phyloP scores from a whole-genome alignment of 2,329 filamentous ascomycete species.

The Colletotrichum acutatum region DNA sequence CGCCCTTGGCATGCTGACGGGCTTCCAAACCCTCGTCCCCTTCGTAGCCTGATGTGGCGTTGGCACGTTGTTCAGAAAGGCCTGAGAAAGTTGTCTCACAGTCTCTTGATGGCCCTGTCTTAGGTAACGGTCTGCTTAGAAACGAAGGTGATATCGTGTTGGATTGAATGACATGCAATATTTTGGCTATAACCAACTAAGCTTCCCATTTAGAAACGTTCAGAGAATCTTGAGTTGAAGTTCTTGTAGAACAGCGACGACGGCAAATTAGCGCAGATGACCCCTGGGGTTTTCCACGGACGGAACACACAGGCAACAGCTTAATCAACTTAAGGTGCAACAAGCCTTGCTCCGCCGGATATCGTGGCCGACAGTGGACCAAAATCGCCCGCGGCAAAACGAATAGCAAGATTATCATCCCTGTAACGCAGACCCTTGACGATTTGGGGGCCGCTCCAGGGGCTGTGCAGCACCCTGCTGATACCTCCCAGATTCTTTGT shows the following conservation, averaged over 20 bases:
- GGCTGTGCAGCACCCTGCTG: neutral
- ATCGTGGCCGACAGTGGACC: neutral
- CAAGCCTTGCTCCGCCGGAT: neutral
- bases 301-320: neutral
- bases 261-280: neutral
- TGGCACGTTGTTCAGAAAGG: neutral
- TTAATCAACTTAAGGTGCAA: neutral
- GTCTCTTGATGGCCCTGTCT: neutral
- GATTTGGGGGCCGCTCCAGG: neutral
- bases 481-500: neutral
- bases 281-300: neutral
- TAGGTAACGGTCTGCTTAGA: neutral
- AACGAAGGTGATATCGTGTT: neutral
- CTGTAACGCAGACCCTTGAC: neutral
- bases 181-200: neutral
- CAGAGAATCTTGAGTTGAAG: neutral
- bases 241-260: no score
- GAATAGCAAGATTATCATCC: neutral
- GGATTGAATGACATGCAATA: neutral
- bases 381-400: neutral
- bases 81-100: neutral
- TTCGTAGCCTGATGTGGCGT: neutral
- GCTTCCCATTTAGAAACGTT: no score
- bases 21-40: neutral
- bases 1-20: conserved; percentile 13